phyloP scores from a whole-genome alignment of 495 filamentous ascomycete genomes.

The Jackrogersella minutella region DNA sequence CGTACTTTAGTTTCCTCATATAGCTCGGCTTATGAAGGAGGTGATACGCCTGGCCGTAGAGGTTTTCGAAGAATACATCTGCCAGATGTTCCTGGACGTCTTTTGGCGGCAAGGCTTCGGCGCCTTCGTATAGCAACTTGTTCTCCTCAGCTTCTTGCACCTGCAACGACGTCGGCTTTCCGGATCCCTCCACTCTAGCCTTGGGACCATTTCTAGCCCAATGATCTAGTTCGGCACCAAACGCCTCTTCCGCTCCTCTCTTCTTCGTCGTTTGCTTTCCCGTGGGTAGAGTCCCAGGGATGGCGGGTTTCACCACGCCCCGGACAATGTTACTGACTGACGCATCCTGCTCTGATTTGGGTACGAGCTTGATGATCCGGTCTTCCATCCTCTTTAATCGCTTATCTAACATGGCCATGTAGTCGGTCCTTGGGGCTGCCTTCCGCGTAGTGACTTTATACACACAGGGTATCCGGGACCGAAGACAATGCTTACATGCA shows the following conservation, averaged over 20 bases:
- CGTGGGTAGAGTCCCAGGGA: constrained; percentile 66
- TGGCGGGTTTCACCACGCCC: constrained; percentile 79
- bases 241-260: constrained; percentile 86
- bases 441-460: constrained; percentile 97
- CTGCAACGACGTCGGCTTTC: constrained; percentile 65
- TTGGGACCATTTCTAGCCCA: constrained; percentile 72
- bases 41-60: constrained; percentile 95
- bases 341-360: constrained; percentile 76
- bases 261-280: constrained; percentile 71
- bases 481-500: constrained; percentile 93
- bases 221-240: constrained; percentile 79
- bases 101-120: constrained; percentile 81
- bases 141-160: constrained; percentile 74
- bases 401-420: constrained; percentile 99
- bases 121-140: constrained; percentile 78
- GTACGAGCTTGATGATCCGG: constrained; percentile 93
- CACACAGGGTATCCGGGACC: constrained; percentile 95
- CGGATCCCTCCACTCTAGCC: constrained; percentile 54
- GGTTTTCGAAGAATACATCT: constrained; percentile 93
- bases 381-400: constrained; percentile 95
- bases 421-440: constrained; percentile 94
- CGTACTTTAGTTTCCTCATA: constrained; percentile 80
- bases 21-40: constrained; percentile 97
- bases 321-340: constrained; percentile 49
- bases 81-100: constrained; percentile 94